Percentiles rank a stretch among this genome's conserved stretches.
phyloP scores from a whole-genome alignment of 352 stramenopile genomes.

The Aphanomyces euteiches region DNA sequence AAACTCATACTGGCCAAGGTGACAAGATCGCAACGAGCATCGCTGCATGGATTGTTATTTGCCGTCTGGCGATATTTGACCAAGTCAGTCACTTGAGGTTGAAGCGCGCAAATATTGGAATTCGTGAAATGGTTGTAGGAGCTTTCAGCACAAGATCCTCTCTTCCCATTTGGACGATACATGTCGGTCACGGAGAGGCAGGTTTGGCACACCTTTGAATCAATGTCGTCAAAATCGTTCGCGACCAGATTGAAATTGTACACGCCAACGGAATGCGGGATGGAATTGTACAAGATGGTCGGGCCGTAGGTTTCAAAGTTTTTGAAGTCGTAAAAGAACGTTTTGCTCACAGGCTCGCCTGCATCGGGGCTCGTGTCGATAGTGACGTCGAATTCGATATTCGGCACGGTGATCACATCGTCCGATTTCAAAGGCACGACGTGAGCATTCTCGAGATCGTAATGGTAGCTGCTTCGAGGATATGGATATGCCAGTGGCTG shows the following conservation, averaged over 20 bases:
- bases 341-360: not conserved
- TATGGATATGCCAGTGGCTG: not conserved
- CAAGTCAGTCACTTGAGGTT: not conserved
- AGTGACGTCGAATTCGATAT: not conserved
- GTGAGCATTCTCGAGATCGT: constrained; percentile 1
- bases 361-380: not conserved
- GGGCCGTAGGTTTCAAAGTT: constrained; percentile 1
- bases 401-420: no score
- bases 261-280: not conserved
- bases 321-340: not conserved
- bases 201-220: not conserved
- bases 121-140: not conserved
- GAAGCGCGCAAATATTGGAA: not conserved
- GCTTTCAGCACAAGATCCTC: not conserved
- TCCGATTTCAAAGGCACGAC: not conserved
- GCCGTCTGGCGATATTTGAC: not conserved
- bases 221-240: not conserved
- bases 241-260: not conserved
- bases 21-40: constrained; percentile 5
- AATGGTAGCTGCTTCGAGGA: constrained; percentile 1
- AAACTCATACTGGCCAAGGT: not conserved
- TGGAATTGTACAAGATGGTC: not conserved
- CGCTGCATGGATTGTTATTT: constrained; percentile 10
- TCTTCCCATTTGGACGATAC: not conserved
- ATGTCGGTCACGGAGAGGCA: constrained; percentile 6